A percentile compares a stretch with the other conserved stretches of the same genome.
These are phyloP conservation scores for Triglochin maritima DNA, from an alignment of 106 monocot genomes.

Conservation along the genomic window DNA sequence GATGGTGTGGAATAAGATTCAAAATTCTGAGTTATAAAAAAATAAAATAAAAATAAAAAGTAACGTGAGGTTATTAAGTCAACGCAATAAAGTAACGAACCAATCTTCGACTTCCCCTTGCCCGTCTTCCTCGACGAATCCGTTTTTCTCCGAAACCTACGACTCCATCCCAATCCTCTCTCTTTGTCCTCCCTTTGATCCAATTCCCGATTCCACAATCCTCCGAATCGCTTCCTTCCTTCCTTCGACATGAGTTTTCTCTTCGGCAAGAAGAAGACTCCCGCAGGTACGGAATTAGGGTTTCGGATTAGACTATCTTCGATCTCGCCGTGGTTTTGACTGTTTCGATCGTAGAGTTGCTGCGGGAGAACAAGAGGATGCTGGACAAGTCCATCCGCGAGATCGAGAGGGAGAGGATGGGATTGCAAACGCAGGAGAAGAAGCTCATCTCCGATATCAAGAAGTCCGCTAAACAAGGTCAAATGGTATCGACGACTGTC, in stretches of 20 bases:
- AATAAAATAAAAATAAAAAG: too few species aligned
- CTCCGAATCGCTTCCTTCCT: background rate
- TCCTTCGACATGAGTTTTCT: conserved; percentile 35
- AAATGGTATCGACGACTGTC: conserved; percentile 40
- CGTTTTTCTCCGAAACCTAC: too few species aligned
- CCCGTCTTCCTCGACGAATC: too few species aligned
- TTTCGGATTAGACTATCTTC: background rate
- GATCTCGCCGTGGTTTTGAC: background rate
- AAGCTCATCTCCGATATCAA: conserved; percentile 88
- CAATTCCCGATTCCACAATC: background rate
- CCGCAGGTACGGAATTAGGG: conserved; percentile 21
- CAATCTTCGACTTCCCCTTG: too few species aligned
- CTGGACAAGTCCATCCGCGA: conserved; percentile 81
- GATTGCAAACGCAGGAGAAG: conserved; percentile 79
- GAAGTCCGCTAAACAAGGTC: conserved; percentile 89
- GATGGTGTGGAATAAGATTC: too few species aligned
- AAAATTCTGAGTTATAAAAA: too few species aligned
- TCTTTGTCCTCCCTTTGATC: background rate
- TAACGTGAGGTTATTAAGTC: too few species aligned
- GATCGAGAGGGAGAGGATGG: conserved; percentile 92
- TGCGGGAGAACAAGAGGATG: conserved; percentile 97
- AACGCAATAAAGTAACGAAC: too few species aligned
- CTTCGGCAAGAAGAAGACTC: conserved; percentile 50
- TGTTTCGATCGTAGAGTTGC: conserved; percentile 33
- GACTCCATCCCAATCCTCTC: background rate